Evolutionary conservation across 2,329 filamentous ascomycete genomes (phyloP), one percentile per base, ranked within the genome.

Genomic region (Basipetospora chlamydospora): DNA sequence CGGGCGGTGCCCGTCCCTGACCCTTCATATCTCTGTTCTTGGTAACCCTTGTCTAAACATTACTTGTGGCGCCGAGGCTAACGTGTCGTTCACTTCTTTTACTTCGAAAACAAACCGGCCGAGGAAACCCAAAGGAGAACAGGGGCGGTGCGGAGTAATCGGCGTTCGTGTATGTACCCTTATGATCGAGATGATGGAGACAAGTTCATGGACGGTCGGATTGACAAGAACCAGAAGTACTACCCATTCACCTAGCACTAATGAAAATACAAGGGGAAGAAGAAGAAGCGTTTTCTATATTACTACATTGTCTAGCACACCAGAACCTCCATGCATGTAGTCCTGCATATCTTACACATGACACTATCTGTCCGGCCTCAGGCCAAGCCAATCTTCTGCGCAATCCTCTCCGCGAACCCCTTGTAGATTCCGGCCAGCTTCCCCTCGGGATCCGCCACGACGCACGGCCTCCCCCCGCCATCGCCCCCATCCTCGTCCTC

Each of bases 361-460:
- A n/a, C n/a, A n/a, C n/a, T n/a, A n/a, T n/a, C 29, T 16, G 12
- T 12, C n/a, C 12, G 6, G 8, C 22, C 10, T 25, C 22, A 32
- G n/a, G 21, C 15, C 33, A 61, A 40, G 22, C 47, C 47, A 41
- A 75, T 60, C 47, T 64, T 70, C 2, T 44, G 49, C 11, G 54
- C 60, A 21, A 80, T 60, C 18, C 59, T 54, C 38, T 67, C 61
- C 2, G 83, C 83, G 51, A 94, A 77, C 13, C 65, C 61, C 39
- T 78, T 58, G 52, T 95, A 98, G 1, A 77, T 74, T 37, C 65
- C 60, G 1, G 82, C 79, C 46, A 83, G 73, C 22, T 72, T 67
- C 46, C 84, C 86, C 1, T 75, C 66, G 6, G 88, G 85, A 54
- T 93, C 84, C 2, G 84, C 73, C 3, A 94, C 85, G 0, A 96